These are phyloP conservation scores for Alternaria brassicicola DNA, from an alignment of 2,329 filamentous ascomycete species.

Conservation along the genomic window DNA sequence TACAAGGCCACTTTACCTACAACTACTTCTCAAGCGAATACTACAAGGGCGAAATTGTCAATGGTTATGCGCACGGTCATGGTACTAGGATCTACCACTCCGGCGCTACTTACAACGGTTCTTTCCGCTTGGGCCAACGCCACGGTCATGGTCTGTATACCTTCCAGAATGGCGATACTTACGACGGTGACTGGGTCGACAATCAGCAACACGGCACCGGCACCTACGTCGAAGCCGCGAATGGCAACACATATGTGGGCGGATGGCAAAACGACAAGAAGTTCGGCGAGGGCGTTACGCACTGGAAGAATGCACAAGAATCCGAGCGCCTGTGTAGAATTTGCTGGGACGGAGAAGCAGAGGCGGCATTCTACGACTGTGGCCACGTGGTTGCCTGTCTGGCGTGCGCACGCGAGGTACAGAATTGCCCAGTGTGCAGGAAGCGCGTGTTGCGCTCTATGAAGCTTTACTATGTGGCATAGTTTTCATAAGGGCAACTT, in stretches of 20 bases:
- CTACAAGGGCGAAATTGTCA: constrained; percentile 60
- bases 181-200: constrained; percentile 63
- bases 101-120: constrained; percentile 63
- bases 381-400: constrained; percentile 68
- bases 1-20: constrained; percentile 56
- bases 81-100: constrained; percentile 61
- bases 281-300: constrained; percentile 66
- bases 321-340: constrained; percentile 65
- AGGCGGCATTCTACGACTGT: constrained; percentile 67
- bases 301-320: constrained; percentile 67
- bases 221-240: constrained; percentile 61
- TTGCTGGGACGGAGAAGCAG: constrained; percentile 65
- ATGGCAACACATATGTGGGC: constrained; percentile 66
- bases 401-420: constrained; percentile 64
- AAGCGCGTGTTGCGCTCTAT: constrained; percentile 62
- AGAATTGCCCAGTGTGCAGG: constrained; percentile 66
- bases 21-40: constrained; percentile 63
- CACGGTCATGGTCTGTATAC: constrained; percentile 64
- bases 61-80: constrained; percentile 58
- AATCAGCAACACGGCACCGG: constrained; percentile 68
- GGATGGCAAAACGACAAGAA: constrained; percentile 66
- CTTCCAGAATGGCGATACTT: constrained; percentile 70
- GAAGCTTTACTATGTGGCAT: constrained; percentile 59
- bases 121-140: constrained; percentile 59
- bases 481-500: background rate